Conservation (phyloP, 179 eudicot genomes). For the Patellifolia procumbens region DNA sequence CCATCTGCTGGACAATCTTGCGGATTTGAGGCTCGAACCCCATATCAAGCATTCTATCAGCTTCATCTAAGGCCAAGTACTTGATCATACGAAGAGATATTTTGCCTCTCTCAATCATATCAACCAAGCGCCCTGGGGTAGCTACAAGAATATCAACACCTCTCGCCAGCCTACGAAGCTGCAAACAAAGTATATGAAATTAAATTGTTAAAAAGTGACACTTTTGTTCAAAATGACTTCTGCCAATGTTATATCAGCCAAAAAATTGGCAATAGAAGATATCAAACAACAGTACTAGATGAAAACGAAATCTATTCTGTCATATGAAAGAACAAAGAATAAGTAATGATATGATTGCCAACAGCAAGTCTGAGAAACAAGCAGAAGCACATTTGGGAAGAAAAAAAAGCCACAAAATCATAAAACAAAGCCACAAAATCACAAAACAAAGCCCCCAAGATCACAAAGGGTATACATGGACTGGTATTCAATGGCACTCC, state of each 20-base stretch:
- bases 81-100: conserved; percentile 55
- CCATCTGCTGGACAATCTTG: conserved; percentile 68
- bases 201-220: background rate
- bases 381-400: background rate
- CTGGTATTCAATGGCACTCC: background rate
- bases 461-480: background rate
- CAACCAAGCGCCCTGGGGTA: conserved; percentile 87
- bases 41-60: conserved; percentile 92
- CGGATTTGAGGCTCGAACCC: conserved; percentile 86
- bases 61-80: conserved; percentile 79
- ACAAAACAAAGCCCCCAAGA: background rate
- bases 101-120: conserved; percentile 67
- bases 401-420: background rate
- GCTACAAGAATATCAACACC: conserved; percentile 89
- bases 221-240: background rate
- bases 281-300: background rate
- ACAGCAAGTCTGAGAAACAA: background rate
- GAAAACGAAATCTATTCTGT: background rate
- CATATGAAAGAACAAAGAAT: background rate
- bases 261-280: background rate
- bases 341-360: background rate
- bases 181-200: conserved; percentile 8
- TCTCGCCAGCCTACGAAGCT: conserved; percentile 58
- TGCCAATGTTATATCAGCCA: background rate
- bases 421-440: background rate